A percentile compares a stretch with the other conserved stretches of the same genome.
These are phyloP conservation scores for Xanthoconium purpureum DNA, from an alignment of 768 basidiomycete genomes.

Conservation along the genomic window DNA sequence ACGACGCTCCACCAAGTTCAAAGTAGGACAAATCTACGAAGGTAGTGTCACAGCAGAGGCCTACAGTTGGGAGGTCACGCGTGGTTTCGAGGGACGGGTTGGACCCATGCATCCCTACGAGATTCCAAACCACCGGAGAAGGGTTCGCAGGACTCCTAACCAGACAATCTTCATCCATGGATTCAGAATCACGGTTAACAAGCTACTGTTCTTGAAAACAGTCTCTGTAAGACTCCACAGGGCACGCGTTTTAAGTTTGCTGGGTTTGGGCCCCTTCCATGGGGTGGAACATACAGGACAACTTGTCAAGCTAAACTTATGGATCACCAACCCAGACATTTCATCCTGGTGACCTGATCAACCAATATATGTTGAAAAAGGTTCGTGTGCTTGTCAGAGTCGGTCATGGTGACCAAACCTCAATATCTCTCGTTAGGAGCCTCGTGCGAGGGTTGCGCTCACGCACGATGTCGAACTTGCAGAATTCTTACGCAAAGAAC, in stretches of 20 bases:
- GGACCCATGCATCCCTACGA: background rate
- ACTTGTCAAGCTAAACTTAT: background rate
- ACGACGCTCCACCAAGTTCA: background rate
- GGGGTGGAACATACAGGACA: background rate
- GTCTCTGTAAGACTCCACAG: background rate
- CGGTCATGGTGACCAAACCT: background rate
- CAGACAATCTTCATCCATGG: too few relatives aligned
- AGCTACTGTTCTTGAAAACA: too few relatives aligned
- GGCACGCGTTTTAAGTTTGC: background rate
- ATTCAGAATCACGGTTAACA: too few relatives aligned
- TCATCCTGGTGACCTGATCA: background rate
- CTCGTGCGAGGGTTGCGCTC: background rate
- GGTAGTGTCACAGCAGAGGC: background rate
- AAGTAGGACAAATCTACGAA: background rate
- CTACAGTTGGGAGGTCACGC: background rate
- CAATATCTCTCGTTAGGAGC: background rate
- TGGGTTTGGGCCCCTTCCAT: background rate
- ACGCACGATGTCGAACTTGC: background rate
- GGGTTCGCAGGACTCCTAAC: background rate
- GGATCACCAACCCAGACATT: background rate
- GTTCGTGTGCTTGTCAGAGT: background rate
- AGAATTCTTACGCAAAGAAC: background rate
- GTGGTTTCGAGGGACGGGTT: background rate
- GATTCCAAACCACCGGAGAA: background rate
- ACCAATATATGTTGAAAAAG: background rate